phyloP scores from a whole-genome alignment of 192 early-diverging fungal genomes.

The Entomortierella lignicola region DNA sequence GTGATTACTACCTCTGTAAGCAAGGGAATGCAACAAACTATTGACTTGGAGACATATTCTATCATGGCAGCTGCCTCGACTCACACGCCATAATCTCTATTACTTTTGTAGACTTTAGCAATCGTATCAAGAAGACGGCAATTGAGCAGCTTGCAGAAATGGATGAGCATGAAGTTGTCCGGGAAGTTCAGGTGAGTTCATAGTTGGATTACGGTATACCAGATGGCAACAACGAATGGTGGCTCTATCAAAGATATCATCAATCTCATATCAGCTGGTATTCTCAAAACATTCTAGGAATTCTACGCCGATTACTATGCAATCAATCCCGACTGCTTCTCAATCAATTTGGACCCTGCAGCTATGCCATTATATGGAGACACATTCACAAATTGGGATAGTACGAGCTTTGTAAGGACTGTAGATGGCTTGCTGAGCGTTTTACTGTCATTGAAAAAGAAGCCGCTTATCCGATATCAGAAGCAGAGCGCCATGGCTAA shows the following conservation, averaged over 20 bases:
- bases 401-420: constrained; percentile 75
- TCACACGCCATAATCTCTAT: background rate
- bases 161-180: constrained; percentile 93
- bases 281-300: constrained; percentile 65
- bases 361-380: constrained; percentile 78
- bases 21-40: background rate
- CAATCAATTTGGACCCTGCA: constrained; percentile 74
- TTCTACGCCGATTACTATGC: constrained; percentile 94
- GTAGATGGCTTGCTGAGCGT: constrained; percentile 84
- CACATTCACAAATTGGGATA: constrained; percentile 80
- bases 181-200: constrained; percentile 84
- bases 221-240: too few relatives aligned
- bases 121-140: constrained; percentile 90
- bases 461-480: constrained; percentile 93
- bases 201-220: too few relatives aligned
- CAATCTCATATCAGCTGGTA: background rate
- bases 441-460: constrained; percentile 89
- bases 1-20: constrained; percentile 95
- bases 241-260: too few relatives aligned
- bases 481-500: constrained; percentile 83
- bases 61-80: background rate
- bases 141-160: constrained; percentile 95
- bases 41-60: too few relatives aligned
- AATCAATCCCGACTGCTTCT: constrained; percentile 85
- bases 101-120: constrained; percentile 83